Evolutionary conservation across 768 basidiomycete species (phyloP), one percentile per base, ranked within the genome.

Genomic region (Rhodotorula sphaerocarpa): DNA sequence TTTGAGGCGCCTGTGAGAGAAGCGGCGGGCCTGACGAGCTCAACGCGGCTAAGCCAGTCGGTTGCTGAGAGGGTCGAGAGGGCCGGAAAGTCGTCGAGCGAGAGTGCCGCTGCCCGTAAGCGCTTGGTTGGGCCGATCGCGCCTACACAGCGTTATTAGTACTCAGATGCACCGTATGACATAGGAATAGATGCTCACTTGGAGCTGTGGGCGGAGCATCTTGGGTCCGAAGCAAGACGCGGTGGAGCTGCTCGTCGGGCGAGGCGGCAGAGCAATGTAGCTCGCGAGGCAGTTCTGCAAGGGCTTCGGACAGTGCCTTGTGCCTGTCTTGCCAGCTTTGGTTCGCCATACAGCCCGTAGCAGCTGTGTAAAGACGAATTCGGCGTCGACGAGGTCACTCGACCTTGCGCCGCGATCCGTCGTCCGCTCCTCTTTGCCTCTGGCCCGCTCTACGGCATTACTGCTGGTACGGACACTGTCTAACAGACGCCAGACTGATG

Each of bases 11-110:
- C 52, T 0, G 31, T 36, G 10, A 61, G 39, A 0, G 36, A 18
- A 4, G 73, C 12, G 0, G 27, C 25, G 2, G 65, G 56, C 3
- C 25, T n/a, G 7, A 66, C 65, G 15, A 62, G 57, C 48, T 66
- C 65, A 5, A 62, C 61, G 4, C 34, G 48, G 33, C 31, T 31
- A 48, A 66, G 61, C 1, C 57, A 43, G 30, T 60, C 54, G 1
- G 60, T 46, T 1, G 53, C 46, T 2, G 65, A 62, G 43, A 66
- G 48, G 36, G 50, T 56, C 7, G 57, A 36, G 34, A 66, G 42
- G 10, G 60, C 31, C 7, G 34, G 30, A 14, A 66, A 66, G 41
- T 66, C 65, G 25, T 59, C 53, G 36, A 55, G 36, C 16, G 65
- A 15, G 44, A 62, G 54, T 5, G 61, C 34, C 18, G 51, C 50